Evolutionary conservation across 2,329 filamentous ascomycete species (phyloP).

Genomic region (Escovopsis sp.): DNA sequence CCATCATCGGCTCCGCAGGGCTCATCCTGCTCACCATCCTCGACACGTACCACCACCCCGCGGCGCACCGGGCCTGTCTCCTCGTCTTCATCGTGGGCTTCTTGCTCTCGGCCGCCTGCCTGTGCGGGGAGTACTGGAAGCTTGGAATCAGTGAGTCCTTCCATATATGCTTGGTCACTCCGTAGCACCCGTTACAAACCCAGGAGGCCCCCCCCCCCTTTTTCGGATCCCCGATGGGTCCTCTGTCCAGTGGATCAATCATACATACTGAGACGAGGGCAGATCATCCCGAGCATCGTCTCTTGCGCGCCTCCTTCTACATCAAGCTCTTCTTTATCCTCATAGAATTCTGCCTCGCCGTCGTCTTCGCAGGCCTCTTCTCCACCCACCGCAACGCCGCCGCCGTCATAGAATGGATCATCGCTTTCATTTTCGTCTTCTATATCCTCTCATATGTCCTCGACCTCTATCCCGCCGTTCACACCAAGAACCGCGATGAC

Average conservation of each 20-base stretch:
- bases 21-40: conserved; percentile 76
- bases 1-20: conserved; percentile 61
- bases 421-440: conserved; percentile 74
- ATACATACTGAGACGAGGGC: neutral
- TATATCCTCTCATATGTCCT: conserved; percentile 79
- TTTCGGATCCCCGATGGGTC: neutral
- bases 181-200: neutral
- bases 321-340: conserved; percentile 77
- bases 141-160: conserved; percentile 51
- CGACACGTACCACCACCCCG: conserved; percentile 56
- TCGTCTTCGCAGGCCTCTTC: conserved; percentile 53
- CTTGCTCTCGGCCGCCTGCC: conserved; percentile 70
- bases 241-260: neutral
- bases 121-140: conserved; percentile 80
- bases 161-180: neutral
- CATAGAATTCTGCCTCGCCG: conserved; percentile 57
- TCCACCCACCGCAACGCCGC: conserved; percentile 42
- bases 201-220: neutral
- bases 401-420: conserved; percentile 64
- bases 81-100: conserved; percentile 77
- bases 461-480: conserved; percentile 68
- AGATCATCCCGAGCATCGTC: conserved; percentile 58
- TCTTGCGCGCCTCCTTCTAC: conserved; percentile 70
- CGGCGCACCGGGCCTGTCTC: conserved; percentile 62
- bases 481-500: conserved; percentile 30